phyloP scores from a whole-genome alignment of 2,329 filamentous ascomycete species.

The Capronia americana region DNA sequence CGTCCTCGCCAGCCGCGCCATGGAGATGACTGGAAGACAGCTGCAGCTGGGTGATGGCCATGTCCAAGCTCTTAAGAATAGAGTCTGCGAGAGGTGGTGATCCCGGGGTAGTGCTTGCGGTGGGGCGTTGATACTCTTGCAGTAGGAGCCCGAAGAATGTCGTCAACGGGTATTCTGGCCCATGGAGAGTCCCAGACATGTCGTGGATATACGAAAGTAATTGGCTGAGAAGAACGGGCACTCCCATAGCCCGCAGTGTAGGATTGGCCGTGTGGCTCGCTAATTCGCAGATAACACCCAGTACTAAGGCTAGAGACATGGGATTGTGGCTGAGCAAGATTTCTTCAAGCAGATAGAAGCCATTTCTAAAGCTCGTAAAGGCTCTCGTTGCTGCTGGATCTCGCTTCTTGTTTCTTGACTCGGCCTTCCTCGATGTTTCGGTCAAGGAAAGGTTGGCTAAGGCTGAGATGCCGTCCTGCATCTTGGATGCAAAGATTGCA shows the following conservation, averaged over 20 bases:
- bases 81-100: not conserved
- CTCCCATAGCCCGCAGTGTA: not conserved
- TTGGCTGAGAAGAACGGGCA: not conserved
- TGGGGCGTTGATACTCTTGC: not conserved
- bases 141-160: not conserved
- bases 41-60: not conserved
- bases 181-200: constrained; percentile 5
- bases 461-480: constrained; percentile 22
- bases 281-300: constrained; percentile 21
- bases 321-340: constrained; percentile 19
- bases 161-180: not conserved
- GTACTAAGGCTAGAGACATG: constrained; percentile 22
- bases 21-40: not conserved
- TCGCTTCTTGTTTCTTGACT: not conserved
- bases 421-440: not conserved
- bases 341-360: constrained; percentile 12
- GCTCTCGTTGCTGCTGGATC: constrained; percentile 11
- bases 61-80: not conserved
- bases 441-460: constrained; percentile 7
- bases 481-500: constrained; percentile 29
- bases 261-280: not conserved
- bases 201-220: constrained; percentile 13
- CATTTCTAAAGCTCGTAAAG: constrained; percentile 14
- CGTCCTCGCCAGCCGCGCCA: not conserved
- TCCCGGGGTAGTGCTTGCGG: not conserved